Percentiles rank a stretch among this genome's conserved stretches.
Evolutionary conservation across 2,329 filamentous ascomycete genomes (phyloP).

Genomic region (Cladosporium sp.): DNA sequence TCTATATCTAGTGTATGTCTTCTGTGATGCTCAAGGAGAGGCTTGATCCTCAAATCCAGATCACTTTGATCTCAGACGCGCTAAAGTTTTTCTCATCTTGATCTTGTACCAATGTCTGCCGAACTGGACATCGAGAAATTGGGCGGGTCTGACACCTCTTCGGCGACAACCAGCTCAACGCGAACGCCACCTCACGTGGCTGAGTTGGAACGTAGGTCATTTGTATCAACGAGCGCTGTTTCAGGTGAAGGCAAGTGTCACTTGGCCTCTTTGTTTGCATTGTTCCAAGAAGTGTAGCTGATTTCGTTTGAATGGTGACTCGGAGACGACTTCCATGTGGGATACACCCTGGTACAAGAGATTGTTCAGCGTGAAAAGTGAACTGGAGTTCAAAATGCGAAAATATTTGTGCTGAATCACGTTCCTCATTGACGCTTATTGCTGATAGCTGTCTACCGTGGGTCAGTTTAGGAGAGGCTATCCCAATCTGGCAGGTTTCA

Average conservation of each 20-base stretch:
- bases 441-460: not conserved
- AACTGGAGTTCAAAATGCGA: not conserved
- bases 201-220: not conserved
- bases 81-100: not conserved
- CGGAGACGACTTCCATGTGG: not conserved
- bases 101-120: not conserved
- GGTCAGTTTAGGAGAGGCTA: conserved; percentile 34
- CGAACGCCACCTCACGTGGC: not conserved
- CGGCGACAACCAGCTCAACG: not conserved
- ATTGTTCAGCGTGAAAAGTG: not conserved
- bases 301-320: not conserved
- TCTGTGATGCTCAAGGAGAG: not conserved
- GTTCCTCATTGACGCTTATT: not conserved
- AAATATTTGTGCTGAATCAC: not conserved
- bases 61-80: not conserved
- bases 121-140: not conserved
- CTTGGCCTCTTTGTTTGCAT: not conserved
- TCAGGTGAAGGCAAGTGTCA: not conserved
- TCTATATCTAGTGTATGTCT: not conserved
- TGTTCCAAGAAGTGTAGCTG: not conserved
- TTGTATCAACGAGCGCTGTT: not conserved
- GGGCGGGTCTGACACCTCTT: not conserved
- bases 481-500: conserved; percentile 41
- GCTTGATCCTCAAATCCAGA: not conserved
- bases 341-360: not conserved